Evolutionary conservation across 2,329 filamentous ascomycete species (phyloP), one percentile per base, ranked within the genome.

Genomic region (Polychaeton citri): DNA sequence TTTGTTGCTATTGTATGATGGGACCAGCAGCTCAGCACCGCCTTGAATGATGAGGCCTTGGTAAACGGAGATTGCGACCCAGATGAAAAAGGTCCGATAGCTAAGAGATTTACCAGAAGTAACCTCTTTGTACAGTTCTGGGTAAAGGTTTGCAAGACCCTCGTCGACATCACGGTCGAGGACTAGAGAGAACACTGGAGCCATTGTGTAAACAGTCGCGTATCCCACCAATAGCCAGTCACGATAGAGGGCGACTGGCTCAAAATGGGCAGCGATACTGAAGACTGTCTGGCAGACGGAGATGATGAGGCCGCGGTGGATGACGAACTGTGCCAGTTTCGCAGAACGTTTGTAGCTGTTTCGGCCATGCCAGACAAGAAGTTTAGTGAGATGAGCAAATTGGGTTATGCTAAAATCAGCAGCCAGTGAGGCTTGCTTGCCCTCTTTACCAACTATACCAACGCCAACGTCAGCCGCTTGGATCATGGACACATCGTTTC

Each of bases 401-500:
- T 95, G 87, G 41, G 86, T 84, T 48, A 98, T 93, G 40, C 81
- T 90, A 60, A 98, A 98, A 58, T 98, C 90, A 8, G 90, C 92
- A 0, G 92, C 92, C 32, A 98, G 70, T 53, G 81, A 90, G 21
- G 90, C 90, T 64, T 98, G 90, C 16, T 84, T 77, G 21, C 90
- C 90, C 65, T 98, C 90, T 65, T 98, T 98, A 41, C 90, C 90
- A 1, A 96, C 90, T 43, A 98, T 98, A 42, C 90, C 90, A 18
- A 98, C 88, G 41, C 92, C 92, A 0, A 98, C 87, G 52, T 98
- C 90, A 1, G 92, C 90, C 6, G 90, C 88, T 65, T 96, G 90
- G 48, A 98, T 98, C 90, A 98, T 98, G 47, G 81, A 88, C 4
- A 98, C 90, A 57, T 98, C 92, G 61, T 98, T 98, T 49, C 92